These are phyloP conservation scores for Phycomyces nitens DNA, from an alignment of 192 early-diverging fungal species.

Conservation along the genomic window DNA sequence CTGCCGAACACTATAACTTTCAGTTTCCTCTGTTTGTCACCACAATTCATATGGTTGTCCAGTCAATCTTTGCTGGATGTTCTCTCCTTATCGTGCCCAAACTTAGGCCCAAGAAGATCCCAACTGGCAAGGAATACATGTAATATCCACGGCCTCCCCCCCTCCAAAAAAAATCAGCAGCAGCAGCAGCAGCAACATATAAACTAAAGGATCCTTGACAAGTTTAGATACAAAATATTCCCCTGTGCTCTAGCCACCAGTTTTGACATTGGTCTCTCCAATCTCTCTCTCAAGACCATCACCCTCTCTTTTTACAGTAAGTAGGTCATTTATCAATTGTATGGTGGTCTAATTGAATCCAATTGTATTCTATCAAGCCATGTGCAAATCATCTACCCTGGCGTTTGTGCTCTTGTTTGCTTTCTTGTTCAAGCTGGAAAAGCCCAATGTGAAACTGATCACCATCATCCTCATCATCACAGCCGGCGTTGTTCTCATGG, in stretches of 20 bases:
- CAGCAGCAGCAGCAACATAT: too few relatives aligned
- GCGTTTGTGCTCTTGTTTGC: conserved; percentile 88
- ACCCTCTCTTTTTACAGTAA: conserved; percentile 90
- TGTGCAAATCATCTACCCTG: conserved; percentile 77
- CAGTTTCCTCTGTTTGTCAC: conserved; percentile 85
- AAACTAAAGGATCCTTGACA: background rate
- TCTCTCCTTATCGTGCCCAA: conserved; percentile 57
- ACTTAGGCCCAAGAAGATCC: conserved; percentile 56
- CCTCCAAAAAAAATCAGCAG: too few relatives aligned
- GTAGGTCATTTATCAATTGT: background rate
- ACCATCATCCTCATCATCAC: conserved; percentile 77
- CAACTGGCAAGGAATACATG: conserved; percentile 50
- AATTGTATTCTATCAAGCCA: conserved; percentile 42
- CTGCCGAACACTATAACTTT: conserved; percentile 75
- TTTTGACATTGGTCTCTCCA: conserved; percentile 89
- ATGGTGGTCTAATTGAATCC: background rate
- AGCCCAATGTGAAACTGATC: conserved; percentile 64
- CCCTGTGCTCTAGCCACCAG: conserved; percentile 88
- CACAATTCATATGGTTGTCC: conserved; percentile 80
- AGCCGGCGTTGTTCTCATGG: conserved; percentile 84
- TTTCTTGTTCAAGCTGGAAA: conserved; percentile 83
- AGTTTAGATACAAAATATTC: conserved; percentile 60
- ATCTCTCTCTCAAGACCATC: conserved; percentile 80
- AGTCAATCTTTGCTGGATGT: conserved; percentile 61
- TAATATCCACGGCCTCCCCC: too few relatives aligned